phyloP scores from a whole-genome alignment of 2,329 filamentous ascomycete genomes.

The Cladosporium sp. region DNA sequence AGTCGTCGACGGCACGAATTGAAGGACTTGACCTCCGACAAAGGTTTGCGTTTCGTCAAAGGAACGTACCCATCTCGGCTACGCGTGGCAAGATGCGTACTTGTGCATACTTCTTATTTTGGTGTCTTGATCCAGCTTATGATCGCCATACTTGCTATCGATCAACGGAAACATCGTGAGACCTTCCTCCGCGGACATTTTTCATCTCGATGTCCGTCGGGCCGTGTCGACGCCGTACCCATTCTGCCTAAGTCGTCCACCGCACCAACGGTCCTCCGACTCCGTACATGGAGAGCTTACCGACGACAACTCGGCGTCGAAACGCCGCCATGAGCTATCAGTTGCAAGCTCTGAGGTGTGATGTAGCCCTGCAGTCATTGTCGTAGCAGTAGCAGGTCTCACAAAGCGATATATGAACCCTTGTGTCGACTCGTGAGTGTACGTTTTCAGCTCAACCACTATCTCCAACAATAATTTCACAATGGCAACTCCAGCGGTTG shows the following conservation, averaged over 20 bases:
- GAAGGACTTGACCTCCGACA: neutral
- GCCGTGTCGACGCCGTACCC: neutral
- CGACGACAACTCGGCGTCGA: neutral
- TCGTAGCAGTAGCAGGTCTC: neutral
- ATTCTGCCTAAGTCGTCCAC: neutral
- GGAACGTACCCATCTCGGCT: too few relatives aligned
- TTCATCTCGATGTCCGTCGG: neutral
- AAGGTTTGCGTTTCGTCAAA: too few relatives aligned
- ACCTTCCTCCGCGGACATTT: neutral
- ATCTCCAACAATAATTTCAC: neutral
- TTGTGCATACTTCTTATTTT: too few relatives aligned
- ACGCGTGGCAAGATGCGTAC: too few relatives aligned
- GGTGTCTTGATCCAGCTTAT: neutral
- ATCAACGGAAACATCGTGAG: neutral
- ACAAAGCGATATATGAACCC: neutral
- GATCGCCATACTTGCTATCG: neutral
- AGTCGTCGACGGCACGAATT: neutral
- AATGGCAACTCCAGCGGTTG: conserved; percentile 6
- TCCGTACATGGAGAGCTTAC: neutral
- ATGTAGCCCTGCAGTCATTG: neutral
- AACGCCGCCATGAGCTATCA: neutral
- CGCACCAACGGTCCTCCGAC: neutral
- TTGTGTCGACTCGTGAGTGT: neutral
- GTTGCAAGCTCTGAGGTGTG: neutral
- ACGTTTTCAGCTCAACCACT: neutral